Base-by-base conservation (phyloP, 2,329 filamentous ascomycete genomes). In the Epichloe gansuensis region DNA sequence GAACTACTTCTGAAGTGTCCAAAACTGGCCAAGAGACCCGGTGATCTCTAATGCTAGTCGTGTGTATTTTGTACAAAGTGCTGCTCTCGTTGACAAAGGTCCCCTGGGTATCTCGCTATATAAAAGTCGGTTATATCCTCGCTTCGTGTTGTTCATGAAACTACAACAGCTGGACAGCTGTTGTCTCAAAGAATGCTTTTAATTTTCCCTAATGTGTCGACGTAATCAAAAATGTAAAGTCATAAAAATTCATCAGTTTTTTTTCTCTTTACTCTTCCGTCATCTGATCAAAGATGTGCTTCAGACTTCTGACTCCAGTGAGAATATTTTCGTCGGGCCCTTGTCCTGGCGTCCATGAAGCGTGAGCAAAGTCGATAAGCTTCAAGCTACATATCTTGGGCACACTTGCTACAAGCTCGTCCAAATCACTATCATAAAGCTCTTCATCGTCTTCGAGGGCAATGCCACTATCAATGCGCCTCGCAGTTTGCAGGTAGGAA, bases 361-460 rank as follows among this genome's bases (percentile, higher is more conserved):
- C 93, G 68, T 98, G 93, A 1, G 93, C 93, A 75, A 98, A 98
- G 67, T 98, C 93, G 60, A 98, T 98, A 57, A 98, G 76, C 64
- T 91, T 93, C 48, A 96, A 75, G 12, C 82, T 78, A 62, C 85
- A 88, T 44, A 95, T 80, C 60, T 83, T 83, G 0, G 85, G 85
- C 11, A 72, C 55, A 15, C 46, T 75, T 2, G 73, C 73, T 1
- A 72, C 67, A 1, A 67, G 64, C 0, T 70, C 68, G 41, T 67
- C 66, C 12, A 80, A 75, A 2, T 83, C 79, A 4, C 75, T 75
- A 2, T 76, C 65, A 25, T 43, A 25, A 9, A 43, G 34, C 12
- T 13, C 48, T 11, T 68, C 69, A 28, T 70, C 66, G 38, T 73
- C 71, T 53, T 69, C 70, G 58, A 78, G 64, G 54, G 63, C 74